Evolutionary conservation across 164 flowering plant species (phyloP), one percentile per base, ranked within the genome.

Genomic region (Sextonia rubra): DNA sequence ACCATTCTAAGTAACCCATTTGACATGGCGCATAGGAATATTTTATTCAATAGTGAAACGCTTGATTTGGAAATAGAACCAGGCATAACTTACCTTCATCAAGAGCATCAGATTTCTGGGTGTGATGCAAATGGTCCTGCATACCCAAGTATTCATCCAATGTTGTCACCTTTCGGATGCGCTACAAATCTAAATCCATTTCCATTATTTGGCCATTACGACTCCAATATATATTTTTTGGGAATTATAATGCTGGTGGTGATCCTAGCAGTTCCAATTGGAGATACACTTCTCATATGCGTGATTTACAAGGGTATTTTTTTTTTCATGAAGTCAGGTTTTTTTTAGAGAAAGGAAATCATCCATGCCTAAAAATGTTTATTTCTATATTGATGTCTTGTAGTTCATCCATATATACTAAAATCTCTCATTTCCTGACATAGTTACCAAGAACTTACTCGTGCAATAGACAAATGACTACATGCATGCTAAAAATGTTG

Each of bases 11-110:
- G 44, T 37, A 5, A 37, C 44, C 44, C 44, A 49, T 61, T 55
- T 17, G 62, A 78, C 52, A 92, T 89, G 91, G 86, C 86, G 25
- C 91, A 86, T 60, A 84, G 92, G 67, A 88, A 80, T 78, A 85
- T 85, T 77, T 75, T 69, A 64, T 83, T 77, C 77, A 73, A 77
- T 48, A 80, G 71, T 75, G 88, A 79, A 77, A 83, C 85, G 83
- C 82, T 75, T 74, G 91, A 87, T 75, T 58, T 75, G 62, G 86
- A 86, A 69, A 78, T 82, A 71, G 85, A 87, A 77, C 27, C 85
- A 78, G 65, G n/a, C n/a, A 78, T 77, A 61, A 83, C 82, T 12
- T n/a, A n/a, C 70, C 80, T 37, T n/a, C 84, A 77, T 63, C 86
- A 85, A 24, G 90, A 87, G 47, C 88, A 89, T 24, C 80, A 78